Evolutionary conservation across 768 basidiomycete genomes (phyloP), one percentile per base, ranked within the genome.

Genomic region (Lentinula sp.): DNA sequence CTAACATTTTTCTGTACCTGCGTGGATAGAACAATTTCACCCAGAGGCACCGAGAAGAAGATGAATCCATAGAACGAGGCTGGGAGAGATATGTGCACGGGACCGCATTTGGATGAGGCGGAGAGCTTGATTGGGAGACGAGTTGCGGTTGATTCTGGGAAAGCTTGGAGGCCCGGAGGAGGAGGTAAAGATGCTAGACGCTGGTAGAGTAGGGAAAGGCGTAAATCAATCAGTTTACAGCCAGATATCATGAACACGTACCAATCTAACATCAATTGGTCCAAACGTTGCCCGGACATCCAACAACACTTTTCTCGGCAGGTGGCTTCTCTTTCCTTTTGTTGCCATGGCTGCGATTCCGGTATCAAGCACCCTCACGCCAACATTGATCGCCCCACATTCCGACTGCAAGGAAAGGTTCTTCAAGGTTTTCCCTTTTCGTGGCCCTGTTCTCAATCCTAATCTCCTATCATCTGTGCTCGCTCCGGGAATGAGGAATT

Each of bases 51-150:
- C 5, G 41, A 42, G 37, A 56, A 4, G 15, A 56, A 15, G 39
- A 56, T 37, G 16, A 43, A 56, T 15, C 55, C 55, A 15, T 42
- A n/a, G 23, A 56, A 56, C 4, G 55, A 18, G 13, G 15, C 8
- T 15, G 55, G 55, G 7, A 56, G 39, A n/a, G 37, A 56, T 2
- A 56, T 33, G 16, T 43, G 39, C 13, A 42, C 36, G 41, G 41
- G 20, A n/a, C 55, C 55, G 28, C 55, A 56, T 12, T 56, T 42
- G 15, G 55, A 56, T n/a, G 55, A 56, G 41, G 41, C 55, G 23
- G 20, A 56, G 23, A 56, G 18, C 6, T 42, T 37, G 23, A 56
- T 33, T 6, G 55, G 55, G 23, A 56, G 55, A 43, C 55, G 42
- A 13, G 6, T 43, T 56, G 55, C 20, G 18, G 18, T n/a, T 16